These are phyloP conservation scores for Anthostomella pinea DNA, from an alignment of 2,329 filamentous ascomycete species.

Conservation along the genomic window DNA sequence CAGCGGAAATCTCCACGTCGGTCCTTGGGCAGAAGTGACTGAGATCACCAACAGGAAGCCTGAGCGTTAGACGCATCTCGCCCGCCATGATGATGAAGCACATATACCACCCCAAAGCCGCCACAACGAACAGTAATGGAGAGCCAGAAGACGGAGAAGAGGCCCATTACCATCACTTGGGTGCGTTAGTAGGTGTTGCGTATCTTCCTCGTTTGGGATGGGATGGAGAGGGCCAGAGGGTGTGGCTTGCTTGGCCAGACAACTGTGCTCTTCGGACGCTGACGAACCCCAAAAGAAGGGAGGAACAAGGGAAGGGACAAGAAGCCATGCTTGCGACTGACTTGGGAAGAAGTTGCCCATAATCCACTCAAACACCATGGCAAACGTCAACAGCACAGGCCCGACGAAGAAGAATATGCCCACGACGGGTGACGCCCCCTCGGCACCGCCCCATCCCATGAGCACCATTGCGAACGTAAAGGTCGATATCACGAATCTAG, in stretches of 20 bases:
- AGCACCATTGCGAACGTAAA: constrained; percentile 36
- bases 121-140: constrained; percentile 49
- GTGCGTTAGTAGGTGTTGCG: too few relatives aligned
- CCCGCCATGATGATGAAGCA: constrained; percentile 51
- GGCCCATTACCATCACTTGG: constrained; percentile 27
- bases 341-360: constrained; percentile 49
- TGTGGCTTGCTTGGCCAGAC: too few relatives aligned
- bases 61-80: constrained; percentile 49
- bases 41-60: constrained; percentile 49
- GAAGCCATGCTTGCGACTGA: too few relatives aligned
- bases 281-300: neutral
- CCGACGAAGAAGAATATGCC: constrained; percentile 41
- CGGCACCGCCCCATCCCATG: constrained; percentile 37
- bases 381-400: constrained; percentile 44
- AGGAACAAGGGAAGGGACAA: too few relatives aligned
- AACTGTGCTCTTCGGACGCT: too few relatives aligned
- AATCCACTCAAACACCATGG: constrained; percentile 52
- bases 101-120: constrained; percentile 50
- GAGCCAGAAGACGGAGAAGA: constrained; percentile 49
- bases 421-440: constrained; percentile 33
- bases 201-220: too few relatives aligned
- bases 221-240: too few relatives aligned
- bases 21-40: constrained; percentile 46
- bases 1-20: constrained; percentile 29
- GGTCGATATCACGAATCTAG: constrained; percentile 36